Percentiles rank a stretch among this genome's conserved stretches.
Evolutionary conservation across 2,329 filamentous ascomycete genomes (phyloP).

Genomic region (Colletotrichum filicis): DNA sequence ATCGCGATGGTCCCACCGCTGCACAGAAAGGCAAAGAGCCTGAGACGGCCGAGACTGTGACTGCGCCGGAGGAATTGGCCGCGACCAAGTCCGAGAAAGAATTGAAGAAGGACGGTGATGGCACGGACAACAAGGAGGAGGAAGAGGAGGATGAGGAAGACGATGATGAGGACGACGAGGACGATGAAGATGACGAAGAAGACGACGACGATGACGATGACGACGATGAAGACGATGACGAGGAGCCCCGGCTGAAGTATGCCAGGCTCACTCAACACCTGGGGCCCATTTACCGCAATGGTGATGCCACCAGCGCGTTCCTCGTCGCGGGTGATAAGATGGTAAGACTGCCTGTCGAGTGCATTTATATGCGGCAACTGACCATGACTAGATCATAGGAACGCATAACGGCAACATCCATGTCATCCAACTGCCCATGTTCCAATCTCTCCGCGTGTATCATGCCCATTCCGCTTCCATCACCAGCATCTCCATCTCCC

Average conservation of each 20-base stretch:
- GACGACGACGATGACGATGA: constrained; percentile 69
- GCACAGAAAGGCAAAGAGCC: constrained; percentile 33
- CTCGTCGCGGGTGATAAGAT: constrained; percentile 95
- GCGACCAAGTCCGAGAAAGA: constrained; percentile 34
- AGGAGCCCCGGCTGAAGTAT: constrained; percentile 95
- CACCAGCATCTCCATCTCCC: constrained; percentile 90
- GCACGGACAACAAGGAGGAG: constrained; percentile 32
- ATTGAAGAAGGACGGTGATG: constrained; percentile 38
- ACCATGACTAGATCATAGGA: constrained; percentile 76
- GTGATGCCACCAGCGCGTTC: constrained; percentile 93
- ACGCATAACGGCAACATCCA: constrained; percentile 98
- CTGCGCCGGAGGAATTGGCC: constrained; percentile 1
- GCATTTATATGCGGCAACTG: constrained; percentile 33
- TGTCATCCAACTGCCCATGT: constrained; percentile 83
- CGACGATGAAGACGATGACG: constrained; percentile 86
- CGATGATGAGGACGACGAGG: constrained; percentile 40
- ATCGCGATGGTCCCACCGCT: constrained; percentile 15
- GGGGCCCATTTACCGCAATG: constrained; percentile 87
- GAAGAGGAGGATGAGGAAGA: constrained; percentile 35
- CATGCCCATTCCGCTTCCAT: constrained; percentile 94
- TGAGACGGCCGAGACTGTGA: background rate
- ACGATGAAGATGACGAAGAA: constrained; percentile 55
- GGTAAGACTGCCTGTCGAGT: constrained; percentile 62
- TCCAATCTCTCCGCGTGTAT: constrained; percentile 86
- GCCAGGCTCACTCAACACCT: constrained; percentile 85